Conservation (phyloP, 2,329 filamentous ascomycete species). For the Domatiomyces globalis region DNA sequence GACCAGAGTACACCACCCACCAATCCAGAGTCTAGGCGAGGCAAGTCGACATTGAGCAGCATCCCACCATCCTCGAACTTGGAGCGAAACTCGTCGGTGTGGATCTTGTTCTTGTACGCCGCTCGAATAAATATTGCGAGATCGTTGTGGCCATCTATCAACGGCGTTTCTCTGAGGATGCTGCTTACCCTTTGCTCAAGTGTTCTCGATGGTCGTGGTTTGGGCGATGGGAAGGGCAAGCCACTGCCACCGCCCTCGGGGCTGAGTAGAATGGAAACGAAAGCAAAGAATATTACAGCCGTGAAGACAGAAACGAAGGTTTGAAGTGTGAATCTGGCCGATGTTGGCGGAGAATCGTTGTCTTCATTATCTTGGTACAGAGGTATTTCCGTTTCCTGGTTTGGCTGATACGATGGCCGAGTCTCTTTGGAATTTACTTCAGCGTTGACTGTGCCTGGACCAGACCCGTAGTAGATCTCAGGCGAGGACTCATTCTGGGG, state of each 20-base stretch:
- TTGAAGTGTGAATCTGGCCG: slow-evolving; percentile 7
- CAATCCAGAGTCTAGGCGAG: slow-evolving; percentile 54
- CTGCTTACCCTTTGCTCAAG: slow-evolving; percentile 28
- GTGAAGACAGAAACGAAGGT: slow-evolving; percentile 12
- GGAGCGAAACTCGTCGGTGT: slow-evolving; percentile 56
- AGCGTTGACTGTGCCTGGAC: slow-evolving; percentile 2
- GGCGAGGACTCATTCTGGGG: slow-evolving; percentile 17
- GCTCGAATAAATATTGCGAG: slow-evolving; percentile 59
- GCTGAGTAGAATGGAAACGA: slow-evolving; percentile 12
- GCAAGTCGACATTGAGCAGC: slow-evolving; percentile 60
- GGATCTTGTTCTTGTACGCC: slow-evolving; percentile 62
- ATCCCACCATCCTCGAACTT: slow-evolving; percentile 60
- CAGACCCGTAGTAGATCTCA: slow-evolving; percentile 16
- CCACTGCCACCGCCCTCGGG: slow-evolving; percentile 1
- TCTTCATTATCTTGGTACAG: slow-evolving; percentile 3
- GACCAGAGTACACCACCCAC: slow-evolving; percentile 89
- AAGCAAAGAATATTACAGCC: slow-evolving; percentile 11
- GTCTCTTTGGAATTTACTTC: slow-evolving; percentile 2
- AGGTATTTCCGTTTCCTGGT: slow-evolving; percentile 8
- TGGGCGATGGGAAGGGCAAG: slow-evolving; percentile 2
- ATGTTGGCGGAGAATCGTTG: too few species aligned
- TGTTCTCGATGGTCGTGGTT: slow-evolving; percentile 7
- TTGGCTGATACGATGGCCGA: background rate
- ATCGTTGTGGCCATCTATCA: slow-evolving; percentile 76
- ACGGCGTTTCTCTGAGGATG: slow-evolving; percentile 33